Conservation (phyloP, 805 yeast species). For the Danielia reshetovae region DNA sequence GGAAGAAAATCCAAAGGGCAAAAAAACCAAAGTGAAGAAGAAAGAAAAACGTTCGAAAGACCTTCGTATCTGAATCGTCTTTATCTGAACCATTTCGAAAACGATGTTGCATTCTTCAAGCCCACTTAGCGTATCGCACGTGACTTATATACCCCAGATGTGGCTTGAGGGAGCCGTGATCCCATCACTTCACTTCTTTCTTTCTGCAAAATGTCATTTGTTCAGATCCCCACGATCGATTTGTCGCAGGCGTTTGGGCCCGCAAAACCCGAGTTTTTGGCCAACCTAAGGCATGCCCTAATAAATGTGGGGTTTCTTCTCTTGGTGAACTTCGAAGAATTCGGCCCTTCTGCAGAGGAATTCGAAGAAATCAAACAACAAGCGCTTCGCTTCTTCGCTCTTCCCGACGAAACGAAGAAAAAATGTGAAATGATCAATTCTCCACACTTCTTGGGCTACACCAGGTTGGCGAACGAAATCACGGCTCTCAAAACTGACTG, state of each 20-base stretch:
- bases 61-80: too few species aligned
- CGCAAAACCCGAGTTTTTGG: constrained; percentile 37
- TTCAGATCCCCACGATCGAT: constrained; percentile 44
- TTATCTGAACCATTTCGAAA: too few species aligned
- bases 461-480: constrained; percentile 53
- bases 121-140: background rate
- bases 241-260: constrained; percentile 39
- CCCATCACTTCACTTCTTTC: background rate
- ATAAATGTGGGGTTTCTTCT: constrained; percentile 54
- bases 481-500: constrained; percentile 52
- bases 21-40: too few species aligned
- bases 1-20: too few species aligned
- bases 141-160: background rate
- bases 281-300: constrained; percentile 42
- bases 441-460: constrained; percentile 58
- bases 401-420: constrained; percentile 44
- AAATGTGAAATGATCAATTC: constrained; percentile 50
- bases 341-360: constrained; percentile 40
- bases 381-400: constrained; percentile 40
- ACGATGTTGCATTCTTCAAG: too few species aligned
- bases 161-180: background rate
- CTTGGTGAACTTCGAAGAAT: constrained; percentile 32
- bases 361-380: constrained; percentile 35
- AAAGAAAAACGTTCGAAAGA: too few species aligned
- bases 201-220: constrained; percentile 31